Conservation (phyloP, 495 filamentous ascomycete genomes). For the Daldinia loculata region DNA sequence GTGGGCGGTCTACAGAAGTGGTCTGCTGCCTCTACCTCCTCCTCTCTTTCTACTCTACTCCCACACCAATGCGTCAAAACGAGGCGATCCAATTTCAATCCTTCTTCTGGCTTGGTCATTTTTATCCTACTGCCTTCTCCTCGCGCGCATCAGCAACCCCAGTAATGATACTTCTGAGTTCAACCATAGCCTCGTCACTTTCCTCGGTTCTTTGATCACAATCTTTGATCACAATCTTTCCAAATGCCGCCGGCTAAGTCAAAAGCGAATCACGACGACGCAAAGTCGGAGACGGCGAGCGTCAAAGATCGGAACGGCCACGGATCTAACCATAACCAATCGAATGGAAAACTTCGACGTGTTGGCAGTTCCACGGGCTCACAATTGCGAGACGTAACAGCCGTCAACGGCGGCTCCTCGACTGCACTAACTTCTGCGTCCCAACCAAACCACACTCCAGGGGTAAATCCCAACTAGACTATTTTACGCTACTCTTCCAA, state of each 20-base stretch:
- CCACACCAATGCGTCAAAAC: slow-evolving; percentile 31
- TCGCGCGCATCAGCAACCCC: slow-evolving; percentile 3
- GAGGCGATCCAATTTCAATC: slow-evolving; percentile 26
- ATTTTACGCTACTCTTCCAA: slow-evolving; percentile 3
- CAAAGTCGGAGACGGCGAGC: slow-evolving; percentile 55
- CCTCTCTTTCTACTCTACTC: slow-evolving; percentile 7
- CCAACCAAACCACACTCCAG: slow-evolving; percentile 38
- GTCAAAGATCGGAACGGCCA: slow-evolving; percentile 57
- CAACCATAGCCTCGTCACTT: slow-evolving; percentile 14
- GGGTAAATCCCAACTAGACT: slow-evolving; percentile 28
- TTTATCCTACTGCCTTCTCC: slow-evolving; percentile 2
- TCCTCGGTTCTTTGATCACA: slow-evolving; percentile 40
- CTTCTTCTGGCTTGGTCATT: slow-evolving; percentile 4
- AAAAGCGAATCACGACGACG: slow-evolving; percentile 56
- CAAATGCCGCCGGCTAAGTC: slow-evolving; percentile 46
- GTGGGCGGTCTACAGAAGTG: slow-evolving; percentile 38
- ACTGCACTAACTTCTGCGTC: slow-evolving; percentile 32
- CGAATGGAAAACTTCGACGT: slow-evolving; percentile 57
- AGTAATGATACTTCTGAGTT: slow-evolving; percentile 37
- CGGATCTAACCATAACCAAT: slow-evolving; percentile 45
- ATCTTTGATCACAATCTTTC: slow-evolving; percentile 25
- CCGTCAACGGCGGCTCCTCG: slow-evolving; percentile 43
- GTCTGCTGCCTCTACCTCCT: slow-evolving; percentile 24
- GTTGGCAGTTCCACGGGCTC: slow-evolving; percentile 57
- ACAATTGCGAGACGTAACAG: slow-evolving; percentile 53